These are phyloP conservation scores for Peribolospora kevripleyi DNA, from an alignment of 768 basidiomycete species.

Conservation along the genomic window DNA sequence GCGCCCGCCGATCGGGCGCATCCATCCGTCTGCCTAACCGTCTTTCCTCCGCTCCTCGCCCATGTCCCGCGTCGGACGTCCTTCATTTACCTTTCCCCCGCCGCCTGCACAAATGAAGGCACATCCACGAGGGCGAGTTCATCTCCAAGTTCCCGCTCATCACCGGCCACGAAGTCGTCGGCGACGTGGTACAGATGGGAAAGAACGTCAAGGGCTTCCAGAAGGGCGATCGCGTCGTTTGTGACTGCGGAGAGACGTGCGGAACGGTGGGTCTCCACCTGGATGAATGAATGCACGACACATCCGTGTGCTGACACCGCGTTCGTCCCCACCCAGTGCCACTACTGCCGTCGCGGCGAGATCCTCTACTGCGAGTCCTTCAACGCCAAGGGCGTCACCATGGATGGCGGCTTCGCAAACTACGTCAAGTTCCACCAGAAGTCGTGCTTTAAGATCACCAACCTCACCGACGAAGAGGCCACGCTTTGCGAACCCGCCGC, in stretches of 20 bases:
- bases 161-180: conserved; percentile 53
- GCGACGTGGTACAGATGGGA: conserved; percentile 45
- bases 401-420: conserved; percentile 56
- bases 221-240: conserved; percentile 58
- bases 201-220: conserved; percentile 54
- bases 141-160: conserved; percentile 51
- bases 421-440: conserved; percentile 25
- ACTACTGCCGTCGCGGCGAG: conserved; percentile 68
- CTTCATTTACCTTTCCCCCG: no score
- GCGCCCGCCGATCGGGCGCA: no score
- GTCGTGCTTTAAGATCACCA: conserved; percentile 68
- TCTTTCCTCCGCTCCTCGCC: no score
- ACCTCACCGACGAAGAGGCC: conserved; percentile 64
- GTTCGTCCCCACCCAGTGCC: conserved; percentile 26
- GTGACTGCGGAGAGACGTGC: conserved; percentile 60
- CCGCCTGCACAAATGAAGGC: conserved; percentile 9
- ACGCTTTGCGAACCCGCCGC: conserved; percentile 74
- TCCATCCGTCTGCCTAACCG: no score
- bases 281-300: no score
- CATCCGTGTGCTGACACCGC: no score
- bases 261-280: conserved; percentile 18
- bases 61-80: no score
- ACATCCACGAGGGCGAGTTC: conserved; percentile 46
- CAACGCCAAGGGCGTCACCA: conserved; percentile 49
- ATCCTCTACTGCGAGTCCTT: conserved; percentile 66